phyloP scores from a whole-genome alignment of 495 filamentous ascomycete species.

The Penicillium silybi region DNA sequence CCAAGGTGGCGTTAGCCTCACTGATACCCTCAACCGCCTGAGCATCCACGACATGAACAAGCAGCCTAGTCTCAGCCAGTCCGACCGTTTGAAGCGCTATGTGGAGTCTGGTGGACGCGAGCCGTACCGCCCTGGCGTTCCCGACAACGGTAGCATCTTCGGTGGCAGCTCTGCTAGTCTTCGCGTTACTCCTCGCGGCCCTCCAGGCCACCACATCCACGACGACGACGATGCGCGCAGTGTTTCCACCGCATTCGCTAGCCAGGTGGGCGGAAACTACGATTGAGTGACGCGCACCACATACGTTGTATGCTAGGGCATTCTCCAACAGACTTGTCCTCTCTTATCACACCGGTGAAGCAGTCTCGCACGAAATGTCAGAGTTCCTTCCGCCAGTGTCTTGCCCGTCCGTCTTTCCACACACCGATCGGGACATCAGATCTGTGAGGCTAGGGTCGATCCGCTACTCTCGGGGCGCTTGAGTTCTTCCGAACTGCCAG shows the following conservation, averaged over 20 bases:
- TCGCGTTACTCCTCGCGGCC: conserved; percentile 46
- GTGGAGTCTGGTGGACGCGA: conserved; percentile 73
- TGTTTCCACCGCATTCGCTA: conserved; percentile 92
- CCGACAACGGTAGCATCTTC: conserved; percentile 66
- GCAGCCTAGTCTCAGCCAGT: conserved; percentile 79
- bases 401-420: conserved; percentile 20
- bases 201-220: conserved; percentile 38
- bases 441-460: conserved; percentile 7
- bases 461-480: conserved; percentile 6
- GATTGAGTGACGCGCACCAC: conserved; percentile 60
- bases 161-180: conserved; percentile 67
- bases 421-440: conserved; percentile 17
- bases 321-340: conserved; percentile 18
- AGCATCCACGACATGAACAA: conserved; percentile 72
- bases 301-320: conserved; percentile 10
- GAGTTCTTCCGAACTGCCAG: conserved; percentile 8
- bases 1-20: conserved; percentile 82
- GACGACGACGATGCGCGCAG: conserved; percentile 92
- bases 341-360: conserved; percentile 13
- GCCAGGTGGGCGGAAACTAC: conserved; percentile 85
- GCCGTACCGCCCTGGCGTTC: conserved; percentile 40
- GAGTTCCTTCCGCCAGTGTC: conserved; percentile 22
- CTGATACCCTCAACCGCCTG: conserved; percentile 49
- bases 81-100: conserved; percentile 78
- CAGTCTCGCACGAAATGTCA: conserved; percentile 20